A percentile compares a stretch with the other conserved stretches of the same genome.
phyloP scores from a whole-genome alignment of 768 basidiomycete species.

The Pulveroboletus sp. region DNA sequence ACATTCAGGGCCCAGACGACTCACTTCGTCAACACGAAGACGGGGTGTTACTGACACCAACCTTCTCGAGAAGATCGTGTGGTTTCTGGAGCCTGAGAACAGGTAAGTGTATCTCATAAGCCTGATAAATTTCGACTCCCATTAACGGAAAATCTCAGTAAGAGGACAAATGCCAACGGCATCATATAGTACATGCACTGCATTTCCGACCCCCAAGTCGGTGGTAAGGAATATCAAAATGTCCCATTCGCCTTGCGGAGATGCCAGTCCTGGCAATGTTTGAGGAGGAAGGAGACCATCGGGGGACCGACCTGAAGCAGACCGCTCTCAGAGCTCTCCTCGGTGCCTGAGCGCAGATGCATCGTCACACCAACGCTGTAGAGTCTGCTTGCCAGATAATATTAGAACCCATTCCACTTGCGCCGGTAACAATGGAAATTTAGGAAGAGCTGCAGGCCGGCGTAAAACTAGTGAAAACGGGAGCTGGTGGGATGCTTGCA shows the following conservation, averaged over 20 bases:
- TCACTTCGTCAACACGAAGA: not conserved
- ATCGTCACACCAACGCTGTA: constrained; percentile 36
- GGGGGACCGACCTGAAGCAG: constrained; percentile 29
- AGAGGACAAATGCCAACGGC: constrained; percentile 27
- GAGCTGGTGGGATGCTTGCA: constrained; percentile 41
- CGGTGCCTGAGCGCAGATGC: constrained; percentile 38
- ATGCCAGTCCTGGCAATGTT: constrained; percentile 38
- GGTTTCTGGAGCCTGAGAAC: not conserved
- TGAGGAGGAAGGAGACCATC: constrained; percentile 20
- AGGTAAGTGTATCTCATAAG: not conserved
- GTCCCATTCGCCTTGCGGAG: constrained; percentile 46
- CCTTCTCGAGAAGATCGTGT: constrained; percentile 15
- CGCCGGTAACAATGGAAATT: constrained; percentile 39
- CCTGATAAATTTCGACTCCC: too few relatives aligned
- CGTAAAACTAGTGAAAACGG: constrained; percentile 42
- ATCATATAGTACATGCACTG: constrained; percentile 48
- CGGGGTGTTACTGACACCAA: constrained; percentile 16
- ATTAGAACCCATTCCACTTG: constrained; percentile 33
- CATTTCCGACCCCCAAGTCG: constrained; percentile 41
- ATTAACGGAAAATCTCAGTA: too few relatives aligned
- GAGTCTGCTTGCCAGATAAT: constrained; percentile 42
- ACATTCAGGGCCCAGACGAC: constrained; percentile 1
- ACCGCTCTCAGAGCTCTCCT: constrained; percentile 43
- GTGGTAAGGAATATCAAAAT: constrained; percentile 40
- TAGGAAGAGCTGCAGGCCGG: constrained; percentile 45